Evolutionary conservation across 768 basidiomycete species (phyloP), one percentile per base, ranked within the genome.

Genomic region (Filobasidium floriforme): DNA sequence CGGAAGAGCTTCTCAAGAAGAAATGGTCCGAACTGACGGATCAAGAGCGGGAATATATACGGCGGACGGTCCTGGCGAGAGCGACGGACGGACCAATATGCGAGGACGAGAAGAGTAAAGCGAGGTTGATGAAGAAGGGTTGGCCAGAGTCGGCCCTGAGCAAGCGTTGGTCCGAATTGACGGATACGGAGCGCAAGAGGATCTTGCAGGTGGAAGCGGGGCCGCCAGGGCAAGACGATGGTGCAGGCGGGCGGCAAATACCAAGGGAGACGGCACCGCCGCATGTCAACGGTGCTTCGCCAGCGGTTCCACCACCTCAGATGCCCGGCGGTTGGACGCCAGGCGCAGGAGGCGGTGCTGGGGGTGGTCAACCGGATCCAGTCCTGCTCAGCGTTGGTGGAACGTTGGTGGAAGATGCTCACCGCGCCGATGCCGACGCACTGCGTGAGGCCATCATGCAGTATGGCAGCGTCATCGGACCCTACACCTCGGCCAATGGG

Each of bases 21-120:
- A 57, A 57, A 57, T 57, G 54, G 54, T 57, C 54, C 15, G 54
- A 57, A 57, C 24, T 57, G 54, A 57, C 54, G 24, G 54, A 57
- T 57, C 22, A 24, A n/a, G 54, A 57, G 54, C 2, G 54, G 26
- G 54, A 57, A 28, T 57, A 57, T 32, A 57, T 57, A 24, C 22
- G 54, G 54, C 15, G 54, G 54, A 57, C 54, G 12, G 54, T 57
- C 24, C 54, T 57, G 54, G 54, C 54, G 22, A 24, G 54, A 26
- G 54, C 54, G 24, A 57, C 54, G 24, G 54, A 57, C 24, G 54
- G 54, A 6, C 54, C 54, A 15, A 57, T 57, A 26, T 57, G 54
- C 24, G 54, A 57, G 29, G 54, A 57, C 54, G 54, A 57, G 15
- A 57, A 57, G 54, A 24, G 22, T 24, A 24, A 32, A 24, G 54